These are phyloP conservation scores for Cladosporium cucumerinum DNA, from an alignment of 2,329 filamentous ascomycete genomes.

Conservation along the genomic window DNA sequence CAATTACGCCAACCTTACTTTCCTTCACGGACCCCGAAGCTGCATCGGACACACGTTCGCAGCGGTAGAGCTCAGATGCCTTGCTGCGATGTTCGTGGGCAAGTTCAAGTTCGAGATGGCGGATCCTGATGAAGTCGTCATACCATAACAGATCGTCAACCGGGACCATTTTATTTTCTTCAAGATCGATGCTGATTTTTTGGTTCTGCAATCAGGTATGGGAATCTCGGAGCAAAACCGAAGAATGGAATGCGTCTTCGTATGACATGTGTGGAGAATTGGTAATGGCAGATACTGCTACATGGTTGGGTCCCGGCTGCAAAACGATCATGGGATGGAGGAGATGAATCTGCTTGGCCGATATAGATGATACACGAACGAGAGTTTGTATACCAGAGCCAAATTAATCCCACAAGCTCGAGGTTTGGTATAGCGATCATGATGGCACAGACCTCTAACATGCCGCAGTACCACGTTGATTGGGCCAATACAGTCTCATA, in stretches of 20 bases:
- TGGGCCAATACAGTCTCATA: no score
- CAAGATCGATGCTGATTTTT: background rate
- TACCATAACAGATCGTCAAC: background rate
- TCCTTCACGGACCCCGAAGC: constrained; percentile 39
- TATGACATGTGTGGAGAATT: background rate
- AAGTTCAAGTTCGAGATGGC: constrained; percentile 15
- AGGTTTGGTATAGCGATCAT: background rate
- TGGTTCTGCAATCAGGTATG: background rate
- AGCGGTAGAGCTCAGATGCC: constrained; percentile 26
- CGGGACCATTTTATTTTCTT: background rate
- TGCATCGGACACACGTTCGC: constrained; percentile 34
- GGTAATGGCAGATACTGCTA: background rate
- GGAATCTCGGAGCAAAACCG: background rate
- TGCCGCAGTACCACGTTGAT: no score
- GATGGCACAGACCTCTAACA: background rate
- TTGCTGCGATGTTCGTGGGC: constrained; percentile 26
- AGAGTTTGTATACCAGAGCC: background rate
- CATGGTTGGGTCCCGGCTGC: no score
- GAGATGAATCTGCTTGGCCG: background rate
- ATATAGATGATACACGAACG: background rate
- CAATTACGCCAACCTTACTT: constrained; percentile 44
- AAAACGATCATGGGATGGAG: background rate
- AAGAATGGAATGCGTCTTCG: background rate
- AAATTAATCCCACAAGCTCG: background rate
- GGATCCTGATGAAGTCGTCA: background rate